Evolutionary conservation across 2,329 filamentous ascomycete species (phyloP), one percentile per base, ranked within the genome.

Genomic region (Pseudocercospora eumusae): DNA sequence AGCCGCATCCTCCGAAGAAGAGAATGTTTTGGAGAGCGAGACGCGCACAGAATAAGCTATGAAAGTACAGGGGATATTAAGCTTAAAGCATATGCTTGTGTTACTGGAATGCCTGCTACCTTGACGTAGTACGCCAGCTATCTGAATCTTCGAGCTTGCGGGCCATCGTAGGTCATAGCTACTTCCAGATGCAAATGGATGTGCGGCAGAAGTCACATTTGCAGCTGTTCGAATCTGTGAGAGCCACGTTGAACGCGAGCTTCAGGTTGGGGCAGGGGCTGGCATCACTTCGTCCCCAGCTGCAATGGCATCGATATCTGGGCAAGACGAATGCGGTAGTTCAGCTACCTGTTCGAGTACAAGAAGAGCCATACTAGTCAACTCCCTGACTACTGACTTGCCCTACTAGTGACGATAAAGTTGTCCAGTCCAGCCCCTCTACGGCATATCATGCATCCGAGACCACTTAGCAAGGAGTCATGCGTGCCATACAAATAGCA

Each of bases 61-160:
- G 5, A 40, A 40, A 40, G 13, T n/a, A 15, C 36, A 40, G 36
- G 36, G 15, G 5, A 15, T 40, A 52, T 52, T 47, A 52, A 52
- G 47, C 47, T 52, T 52, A 52, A 52, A 52, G 47, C 25, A 28
- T 27, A 52, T 52, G 47, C 47, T 52, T 52, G 47, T 3, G 47
- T 52, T 52, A 28, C 25, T 27, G 21, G 31, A 23, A 52, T 52
- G 47, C 47, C 47, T 28, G 21, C 10, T 27, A 1, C n/a, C 36
- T 28, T 28, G 21, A 52, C 47, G 21, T 15, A 28, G 20, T 25
- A 7, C 23, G 21, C 21, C 47, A 52, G 47, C 11, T 25, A 52
- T 28, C 47, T 25, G 25, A n/a, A 52, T 52, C 47, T 52, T 25
- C 21, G 15, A 52, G 47, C 47, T 52, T 28, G 25, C 47, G 25